phyloP scores from a whole-genome alignment of 1,284 basidiomycete genomes.

The Austroboletus novae-zelandiae region DNA sequence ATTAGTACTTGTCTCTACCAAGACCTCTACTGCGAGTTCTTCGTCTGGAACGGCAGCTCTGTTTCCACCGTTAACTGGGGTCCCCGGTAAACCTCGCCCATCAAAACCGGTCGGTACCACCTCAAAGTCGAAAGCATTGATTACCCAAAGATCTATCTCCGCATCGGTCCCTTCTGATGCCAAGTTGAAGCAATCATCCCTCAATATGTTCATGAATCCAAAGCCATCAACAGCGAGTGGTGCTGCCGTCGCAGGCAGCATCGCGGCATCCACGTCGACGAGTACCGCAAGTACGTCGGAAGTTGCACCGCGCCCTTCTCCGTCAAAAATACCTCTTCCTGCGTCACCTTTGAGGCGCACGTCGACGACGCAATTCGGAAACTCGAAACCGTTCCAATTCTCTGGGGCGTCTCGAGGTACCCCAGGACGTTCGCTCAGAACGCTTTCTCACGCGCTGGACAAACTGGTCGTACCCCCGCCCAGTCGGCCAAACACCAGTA shows the following conservation, averaged over 20 bases:
- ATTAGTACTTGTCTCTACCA: neutral
- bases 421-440: constrained; percentile 35
- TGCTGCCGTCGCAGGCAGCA: neutral
- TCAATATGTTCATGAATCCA: constrained; percentile 24
- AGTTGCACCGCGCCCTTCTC: constrained; percentile 9
- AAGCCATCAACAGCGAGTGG: neutral
- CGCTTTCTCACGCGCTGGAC: constrained; percentile 57
- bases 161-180: constrained; percentile 11
- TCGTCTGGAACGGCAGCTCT: neutral
- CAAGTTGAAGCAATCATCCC: constrained; percentile 29
- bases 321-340: constrained; percentile 31
- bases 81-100: constrained; percentile 3
- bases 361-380: constrained; percentile 4
- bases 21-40: neutral
- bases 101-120: constrained; percentile 1
- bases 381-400: constrained; percentile 2
- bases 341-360: constrained; percentile 16
- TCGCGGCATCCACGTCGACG: constrained; percentile 2
- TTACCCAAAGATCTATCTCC: constrained; percentile 8
- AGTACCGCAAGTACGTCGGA: constrained; percentile 1
- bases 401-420: neutral
- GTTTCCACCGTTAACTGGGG: neutral
- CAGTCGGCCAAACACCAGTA: constrained; percentile 57
- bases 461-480: constrained; percentile 62
- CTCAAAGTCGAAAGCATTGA: constrained; percentile 7